phyloP scores from a whole-genome alignment of 2,329 filamentous ascomycete species.

The Diplodia seriata region DNA sequence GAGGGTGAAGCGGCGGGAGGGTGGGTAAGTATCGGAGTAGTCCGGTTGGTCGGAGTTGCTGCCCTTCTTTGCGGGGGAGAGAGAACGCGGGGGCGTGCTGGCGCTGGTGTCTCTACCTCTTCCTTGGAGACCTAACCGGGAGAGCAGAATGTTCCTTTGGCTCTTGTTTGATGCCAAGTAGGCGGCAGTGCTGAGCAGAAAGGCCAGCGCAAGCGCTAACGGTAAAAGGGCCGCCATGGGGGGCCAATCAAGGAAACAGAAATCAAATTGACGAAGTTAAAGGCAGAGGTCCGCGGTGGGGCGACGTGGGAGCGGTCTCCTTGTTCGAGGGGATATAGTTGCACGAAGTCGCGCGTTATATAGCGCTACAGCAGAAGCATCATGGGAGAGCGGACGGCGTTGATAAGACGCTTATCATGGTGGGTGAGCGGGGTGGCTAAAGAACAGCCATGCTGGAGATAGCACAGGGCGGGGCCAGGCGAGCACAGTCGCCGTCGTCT shows the following conservation, averaged over 20 bases:
- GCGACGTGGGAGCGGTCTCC: background rate
- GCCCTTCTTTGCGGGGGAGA: conserved; percentile 57
- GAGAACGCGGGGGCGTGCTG: conserved; percentile 60
- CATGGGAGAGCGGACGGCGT: too few relatives aligned
- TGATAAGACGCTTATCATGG: conserved; percentile 24
- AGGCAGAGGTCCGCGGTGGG: too few relatives aligned
- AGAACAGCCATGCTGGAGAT: background rate
- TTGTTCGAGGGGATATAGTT: conserved; percentile 10
- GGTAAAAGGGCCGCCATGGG: conserved; percentile 39
- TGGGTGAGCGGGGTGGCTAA: conserved; percentile 3
- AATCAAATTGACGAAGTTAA: background rate
- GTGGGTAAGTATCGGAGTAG: conserved; percentile 61
- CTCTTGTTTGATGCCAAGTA: conserved; percentile 44
- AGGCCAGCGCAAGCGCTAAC: conserved; percentile 42
- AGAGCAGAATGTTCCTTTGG: conserved; percentile 51
- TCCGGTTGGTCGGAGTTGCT: conserved; percentile 42
- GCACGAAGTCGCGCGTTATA: conserved; percentile 23
- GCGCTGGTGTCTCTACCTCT: conserved; percentile 55
- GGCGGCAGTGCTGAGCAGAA: conserved; percentile 40
- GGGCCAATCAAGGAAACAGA: background rate
- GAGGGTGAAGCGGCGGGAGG: conserved; percentile 58
- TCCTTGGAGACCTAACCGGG: conserved; percentile 47
- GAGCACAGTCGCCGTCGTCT: background rate
- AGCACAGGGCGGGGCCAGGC: conserved; percentile 9
- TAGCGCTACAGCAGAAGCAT: background rate